Percentiles rank a stretch among this genome's conserved stretches.
These are phyloP conservation scores for Coniophora puteana DNA, from an alignment of 1,284 basidiomycete species.

Conservation along the genomic window DNA sequence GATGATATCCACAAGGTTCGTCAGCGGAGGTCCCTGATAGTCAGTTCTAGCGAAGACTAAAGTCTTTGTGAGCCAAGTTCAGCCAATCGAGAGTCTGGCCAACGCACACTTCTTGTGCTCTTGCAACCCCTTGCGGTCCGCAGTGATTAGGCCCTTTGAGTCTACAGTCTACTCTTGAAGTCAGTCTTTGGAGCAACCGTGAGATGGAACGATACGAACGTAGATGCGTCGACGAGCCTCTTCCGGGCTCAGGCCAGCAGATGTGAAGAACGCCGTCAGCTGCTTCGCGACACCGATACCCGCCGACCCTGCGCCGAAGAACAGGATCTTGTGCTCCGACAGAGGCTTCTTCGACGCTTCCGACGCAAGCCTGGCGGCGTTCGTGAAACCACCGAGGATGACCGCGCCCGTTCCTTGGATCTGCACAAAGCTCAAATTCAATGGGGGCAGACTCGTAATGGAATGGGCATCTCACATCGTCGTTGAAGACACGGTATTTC, in stretches of 20 bases:
- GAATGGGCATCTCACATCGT: conserved; percentile 53
- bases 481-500: conserved; percentile 73
- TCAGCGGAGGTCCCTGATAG: conserved; percentile 60
- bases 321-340: conserved; percentile 74
- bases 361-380: conserved; percentile 66
- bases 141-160: conserved; percentile 73
- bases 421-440: conserved; percentile 26
- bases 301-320: conserved; percentile 77
- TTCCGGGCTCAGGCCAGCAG: conserved; percentile 58
- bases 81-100: neutral
- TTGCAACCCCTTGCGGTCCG: conserved; percentile 60
- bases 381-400: conserved; percentile 76
- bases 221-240: conserved; percentile 70
- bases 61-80: neutral
- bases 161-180: conserved; percentile 59
- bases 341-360: conserved; percentile 58
- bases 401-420: conserved; percentile 73
- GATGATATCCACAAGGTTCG: conserved; percentile 67
- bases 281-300: conserved; percentile 83
- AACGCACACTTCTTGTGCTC: conserved; percentile 68
- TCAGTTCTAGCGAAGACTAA: conserved; percentile 71
- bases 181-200: too few relatives aligned
- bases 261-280: conserved; percentile 71
- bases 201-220: conserved; percentile 34
- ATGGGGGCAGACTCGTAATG: conserved; percentile 3